A percentile compares a stretch with the other conserved stretches of the same genome.
Conservation (phyloP, 352 stramenopile genomes). For the Pythium chondricola region DNA sequence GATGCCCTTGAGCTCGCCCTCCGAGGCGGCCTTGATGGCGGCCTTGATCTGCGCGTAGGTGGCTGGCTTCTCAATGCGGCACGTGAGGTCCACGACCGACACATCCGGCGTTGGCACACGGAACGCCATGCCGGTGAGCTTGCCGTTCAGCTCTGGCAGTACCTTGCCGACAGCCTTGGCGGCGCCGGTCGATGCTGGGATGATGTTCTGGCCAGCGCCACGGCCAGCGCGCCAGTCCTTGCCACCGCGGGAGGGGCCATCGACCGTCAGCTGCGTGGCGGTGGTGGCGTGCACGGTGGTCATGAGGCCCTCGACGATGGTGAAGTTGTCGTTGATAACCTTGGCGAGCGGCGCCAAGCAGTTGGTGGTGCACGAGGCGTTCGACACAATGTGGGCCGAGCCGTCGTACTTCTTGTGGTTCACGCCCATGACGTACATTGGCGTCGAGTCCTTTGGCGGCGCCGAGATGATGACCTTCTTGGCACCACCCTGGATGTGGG, state of each 20-base stretch:
- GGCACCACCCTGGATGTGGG: slow-evolving; percentile 88
- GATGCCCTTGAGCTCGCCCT: slow-evolving; percentile 87
- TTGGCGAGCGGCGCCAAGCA: slow-evolving; percentile 45
- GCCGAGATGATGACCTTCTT: slow-evolving; percentile 98
- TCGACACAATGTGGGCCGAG: slow-evolving; percentile 72
- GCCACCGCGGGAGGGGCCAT: slow-evolving; percentile 86
- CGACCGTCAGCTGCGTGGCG: slow-evolving; percentile 93
- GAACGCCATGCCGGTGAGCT: slow-evolving; percentile 94
- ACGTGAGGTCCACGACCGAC: slow-evolving; percentile 93
- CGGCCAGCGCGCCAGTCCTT: slow-evolving; percentile 95
- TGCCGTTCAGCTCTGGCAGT: slow-evolving; percentile 72
- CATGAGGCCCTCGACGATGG: slow-evolving; percentile 46
- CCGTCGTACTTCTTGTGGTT: slow-evolving; percentile 91
- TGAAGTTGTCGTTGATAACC: slow-evolving; percentile 58
- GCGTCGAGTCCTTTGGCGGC: slow-evolving; percentile 88
- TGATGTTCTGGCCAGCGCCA: slow-evolving; percentile 89
- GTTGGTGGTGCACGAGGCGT: slow-evolving; percentile 81
- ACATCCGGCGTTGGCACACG: slow-evolving; percentile 93
- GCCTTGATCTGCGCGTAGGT: slow-evolving; percentile 87
- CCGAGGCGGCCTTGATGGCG: slow-evolving; percentile 88
- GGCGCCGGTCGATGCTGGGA: slow-evolving; percentile 83
- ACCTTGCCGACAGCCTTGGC: slow-evolving; percentile 42
- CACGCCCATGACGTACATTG: slow-evolving; percentile 96
- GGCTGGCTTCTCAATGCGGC: slow-evolving; percentile 80
- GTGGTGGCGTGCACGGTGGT: slow-evolving; percentile 39